Percentiles rank a stretch among this genome's conserved stretches.
Conservation (phyloP, 2,329 filamentous ascomycete species). For the Epichloe festucae region DNA sequence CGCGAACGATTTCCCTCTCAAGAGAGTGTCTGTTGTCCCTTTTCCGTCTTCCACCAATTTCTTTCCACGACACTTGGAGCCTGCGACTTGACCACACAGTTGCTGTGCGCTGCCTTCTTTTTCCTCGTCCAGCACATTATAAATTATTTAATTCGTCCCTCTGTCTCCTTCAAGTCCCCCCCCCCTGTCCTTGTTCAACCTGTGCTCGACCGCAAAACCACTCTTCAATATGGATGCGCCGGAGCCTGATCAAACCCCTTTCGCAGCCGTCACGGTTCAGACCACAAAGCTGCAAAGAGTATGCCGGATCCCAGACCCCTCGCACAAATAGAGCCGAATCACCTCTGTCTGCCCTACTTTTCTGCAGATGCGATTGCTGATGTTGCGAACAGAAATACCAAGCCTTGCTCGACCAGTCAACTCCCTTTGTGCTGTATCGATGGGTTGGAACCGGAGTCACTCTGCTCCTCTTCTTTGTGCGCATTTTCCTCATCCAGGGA, state of each 20-base stretch:
- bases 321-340: not conserved
- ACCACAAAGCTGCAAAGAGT: slow-evolving; percentile 65
- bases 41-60: not conserved
- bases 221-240: slow-evolving; percentile 59
- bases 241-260: slow-evolving; percentile 83
- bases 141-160: not conserved
- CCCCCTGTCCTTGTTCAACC: not conserved
- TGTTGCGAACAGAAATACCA: slow-evolving; percentile 62
- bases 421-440: slow-evolving; percentile 77
- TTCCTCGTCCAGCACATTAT: not conserved
- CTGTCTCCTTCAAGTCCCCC: not conserved
- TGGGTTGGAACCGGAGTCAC: slow-evolving; percentile 73
- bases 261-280: slow-evolving; percentile 77
- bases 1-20: not conserved
- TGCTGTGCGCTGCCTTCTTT: not conserved
- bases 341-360: not conserved
- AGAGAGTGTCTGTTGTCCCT: not conserved
- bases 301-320: slow-evolving; percentile 14
- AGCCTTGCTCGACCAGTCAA: slow-evolving; percentile 84
- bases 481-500: slow-evolving; percentile 85
- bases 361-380: not conserved
- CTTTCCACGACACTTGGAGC: not conserved
- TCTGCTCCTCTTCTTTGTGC: slow-evolving; percentile 70
- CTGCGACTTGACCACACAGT: not conserved
- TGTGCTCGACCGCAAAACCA: not conserved